These are phyloP conservation scores for Suillus subalutaceus DNA, from an alignment of 768 basidiomycete species.

Conservation along the genomic window DNA sequence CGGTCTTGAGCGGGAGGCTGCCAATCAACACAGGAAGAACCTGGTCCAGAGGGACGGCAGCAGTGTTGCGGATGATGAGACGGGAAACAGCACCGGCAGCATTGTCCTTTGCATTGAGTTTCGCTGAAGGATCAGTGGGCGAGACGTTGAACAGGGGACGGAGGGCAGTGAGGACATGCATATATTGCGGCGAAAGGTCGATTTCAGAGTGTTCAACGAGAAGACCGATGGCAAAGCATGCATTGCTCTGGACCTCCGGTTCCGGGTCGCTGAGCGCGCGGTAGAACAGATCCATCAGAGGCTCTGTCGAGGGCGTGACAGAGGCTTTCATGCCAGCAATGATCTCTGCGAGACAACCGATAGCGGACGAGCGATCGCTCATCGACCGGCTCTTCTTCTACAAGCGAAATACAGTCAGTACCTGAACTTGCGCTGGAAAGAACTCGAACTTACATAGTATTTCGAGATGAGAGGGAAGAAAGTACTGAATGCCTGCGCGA, in stretches of 20 bases:
- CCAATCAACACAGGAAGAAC: conserved; percentile 84
- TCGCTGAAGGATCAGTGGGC: conserved; percentile 61
- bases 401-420: neutral
- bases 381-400: conserved; percentile 86
- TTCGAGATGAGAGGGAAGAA: conserved; percentile 91
- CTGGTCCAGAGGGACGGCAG: conserved; percentile 85
- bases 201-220: conserved; percentile 84
- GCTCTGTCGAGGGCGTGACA: conserved; percentile 82
- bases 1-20: conserved; percentile 85
- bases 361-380: conserved; percentile 90
- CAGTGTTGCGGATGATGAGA: conserved; percentile 77
- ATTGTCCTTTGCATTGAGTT: conserved; percentile 91
- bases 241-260: conserved; percentile 94
- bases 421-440: neutral
- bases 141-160: conserved; percentile 78
- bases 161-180: conserved; percentile 74
- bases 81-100: conserved; percentile 93
- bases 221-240: conserved; percentile 91
- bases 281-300: conserved; percentile 83
- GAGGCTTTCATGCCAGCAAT: conserved; percentile 89
- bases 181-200: conserved; percentile 83
- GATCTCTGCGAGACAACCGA: conserved; percentile 94
- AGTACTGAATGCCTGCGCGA: conserved; percentile 76
- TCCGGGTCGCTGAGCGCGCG: conserved; percentile 82
- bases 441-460: conserved; percentile 73